A percentile compares a stretch with the other conserved stretches of the same genome.
These are phyloP conservation scores for Kingdonia uniflora DNA, from an alignment of 164 flowering plant genomes.

Conservation along the genomic window DNA sequence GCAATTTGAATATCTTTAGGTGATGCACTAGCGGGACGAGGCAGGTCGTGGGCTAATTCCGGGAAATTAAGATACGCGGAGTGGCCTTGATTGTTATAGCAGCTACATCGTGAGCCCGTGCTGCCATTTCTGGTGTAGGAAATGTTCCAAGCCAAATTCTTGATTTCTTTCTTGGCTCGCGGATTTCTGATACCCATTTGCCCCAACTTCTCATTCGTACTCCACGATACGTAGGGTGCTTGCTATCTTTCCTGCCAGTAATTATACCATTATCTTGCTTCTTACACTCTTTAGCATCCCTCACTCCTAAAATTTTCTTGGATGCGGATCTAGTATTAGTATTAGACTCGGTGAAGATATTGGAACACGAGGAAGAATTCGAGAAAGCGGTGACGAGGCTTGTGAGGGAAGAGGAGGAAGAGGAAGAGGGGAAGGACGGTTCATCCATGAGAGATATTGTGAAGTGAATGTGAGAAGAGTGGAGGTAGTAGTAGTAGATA, in stretches of 20 bases:
- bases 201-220: constrained; percentile 57
- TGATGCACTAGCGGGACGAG: constrained; percentile 33
- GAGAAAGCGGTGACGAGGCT: constrained; percentile 6
- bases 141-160: constrained; percentile 63
- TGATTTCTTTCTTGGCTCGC: constrained; percentile 55
- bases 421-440: background rate
- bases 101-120: constrained; percentile 61
- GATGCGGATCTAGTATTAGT: background rate
- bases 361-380: constrained; percentile 7
- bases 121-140: constrained; percentile 57
- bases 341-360: background rate
- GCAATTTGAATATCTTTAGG: constrained; percentile 56
- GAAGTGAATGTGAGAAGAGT: constrained; percentile 3
- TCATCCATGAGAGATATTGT: constrained; percentile 1
- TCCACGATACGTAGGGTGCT: constrained; percentile 34
- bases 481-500: background rate
- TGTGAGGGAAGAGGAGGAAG: background rate
- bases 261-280: no score
- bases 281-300: background rate
- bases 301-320: background rate
- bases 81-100: constrained; percentile 43
- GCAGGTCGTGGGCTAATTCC: constrained; percentile 31
- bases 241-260: constrained; percentile 10
- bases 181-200: constrained; percentile 56
- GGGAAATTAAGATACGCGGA: constrained; percentile 52